Evolutionary conservation across 768 basidiomycete species (phyloP).

Genomic region (Boletus eberwhitei): DNA sequence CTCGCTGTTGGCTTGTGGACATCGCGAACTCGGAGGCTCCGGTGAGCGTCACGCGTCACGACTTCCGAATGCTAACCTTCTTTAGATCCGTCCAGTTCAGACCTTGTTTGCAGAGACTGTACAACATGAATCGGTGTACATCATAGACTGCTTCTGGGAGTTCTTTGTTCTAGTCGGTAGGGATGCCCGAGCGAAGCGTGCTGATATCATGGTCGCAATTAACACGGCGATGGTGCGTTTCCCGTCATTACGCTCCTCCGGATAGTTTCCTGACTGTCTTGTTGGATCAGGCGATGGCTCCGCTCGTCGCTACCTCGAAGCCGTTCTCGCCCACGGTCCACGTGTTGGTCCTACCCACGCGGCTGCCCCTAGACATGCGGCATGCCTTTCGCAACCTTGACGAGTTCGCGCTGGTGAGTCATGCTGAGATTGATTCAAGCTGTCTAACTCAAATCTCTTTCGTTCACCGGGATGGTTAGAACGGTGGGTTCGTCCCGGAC

Average conservation of each 20-base stretch:
- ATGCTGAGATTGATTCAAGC: background rate
- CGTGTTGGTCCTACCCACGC: constrained; percentile 69
- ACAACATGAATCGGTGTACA: constrained; percentile 49
- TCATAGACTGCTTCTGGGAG: constrained; percentile 79
- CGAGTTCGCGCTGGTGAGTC: constrained; percentile 54
- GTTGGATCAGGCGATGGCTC: constrained; percentile 49
- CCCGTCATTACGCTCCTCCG: background rate
- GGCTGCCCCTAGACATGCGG: constrained; percentile 67
- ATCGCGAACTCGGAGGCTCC: constrained; percentile 29
- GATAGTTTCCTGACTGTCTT: background rate
- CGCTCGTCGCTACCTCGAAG: constrained; percentile 45
- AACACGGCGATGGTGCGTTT: constrained; percentile 49
- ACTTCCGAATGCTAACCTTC: constrained; percentile 1
- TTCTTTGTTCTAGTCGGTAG: constrained; percentile 70
- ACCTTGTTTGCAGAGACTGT: constrained; percentile 39
- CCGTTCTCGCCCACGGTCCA: constrained; percentile 77
- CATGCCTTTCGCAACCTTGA: constrained; percentile 68
- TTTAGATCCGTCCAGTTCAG: constrained; percentile 46
- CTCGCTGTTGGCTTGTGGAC: constrained; percentile 62
- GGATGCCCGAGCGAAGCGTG: constrained; percentile 57
- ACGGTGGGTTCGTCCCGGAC: constrained; percentile 54
- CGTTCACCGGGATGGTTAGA: constrained; percentile 31
- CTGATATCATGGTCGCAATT: constrained; percentile 61
- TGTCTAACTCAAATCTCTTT: background rate
- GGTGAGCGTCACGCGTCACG: constrained; percentile 35